Percentiles rank a stretch among this genome's conserved stretches.
These are phyloP conservation scores for Daedaleopsis nitida DNA, from an alignment of 768 basidiomycete species.

Conservation along the genomic window DNA sequence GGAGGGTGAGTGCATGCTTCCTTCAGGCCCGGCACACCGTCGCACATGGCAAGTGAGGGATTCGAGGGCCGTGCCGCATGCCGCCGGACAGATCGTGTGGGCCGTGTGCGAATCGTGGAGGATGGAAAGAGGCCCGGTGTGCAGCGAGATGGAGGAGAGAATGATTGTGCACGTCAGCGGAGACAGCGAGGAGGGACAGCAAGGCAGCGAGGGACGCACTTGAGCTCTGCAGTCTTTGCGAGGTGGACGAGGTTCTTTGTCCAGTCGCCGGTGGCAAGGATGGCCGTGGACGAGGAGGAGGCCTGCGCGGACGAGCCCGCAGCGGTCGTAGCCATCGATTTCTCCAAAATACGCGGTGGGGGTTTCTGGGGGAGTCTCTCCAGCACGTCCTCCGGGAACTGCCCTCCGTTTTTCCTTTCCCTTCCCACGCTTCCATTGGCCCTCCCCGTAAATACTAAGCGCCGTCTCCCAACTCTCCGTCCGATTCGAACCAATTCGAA, in stretches of 20 bases:
- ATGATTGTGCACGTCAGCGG: not conserved
- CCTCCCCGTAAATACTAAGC: not conserved
- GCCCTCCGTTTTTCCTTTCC: constrained; percentile 7
- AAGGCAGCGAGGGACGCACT: constrained; percentile 48
- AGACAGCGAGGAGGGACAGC: constrained; percentile 4
- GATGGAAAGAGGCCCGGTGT: not conserved
- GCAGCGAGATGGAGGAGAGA: not conserved
- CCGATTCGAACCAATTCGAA: too few relatives aligned
- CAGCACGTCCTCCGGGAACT: constrained; percentile 32
- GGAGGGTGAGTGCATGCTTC: constrained; percentile 82
- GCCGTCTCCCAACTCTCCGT: too few relatives aligned
- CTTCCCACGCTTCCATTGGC: constrained; percentile 15
- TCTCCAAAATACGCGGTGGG: constrained; percentile 24
- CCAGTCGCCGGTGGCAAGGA: constrained; percentile 85
- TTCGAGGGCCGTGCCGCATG: not conserved
- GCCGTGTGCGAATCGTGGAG: not conserved
- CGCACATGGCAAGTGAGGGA: not conserved
- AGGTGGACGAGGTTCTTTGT: constrained; percentile 84
- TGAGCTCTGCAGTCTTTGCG: constrained; percentile 85
- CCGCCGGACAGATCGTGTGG: not conserved
- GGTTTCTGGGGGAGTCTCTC: constrained; percentile 26
- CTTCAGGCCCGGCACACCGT: constrained; percentile 36
- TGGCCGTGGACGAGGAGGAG: constrained; percentile 37
- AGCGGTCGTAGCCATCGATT: constrained; percentile 23
- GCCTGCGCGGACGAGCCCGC: constrained; percentile 34